Conservation (phyloP, 2,329 filamentous ascomycete genomes). For the Neophaeococcomyces aloes region DNA sequence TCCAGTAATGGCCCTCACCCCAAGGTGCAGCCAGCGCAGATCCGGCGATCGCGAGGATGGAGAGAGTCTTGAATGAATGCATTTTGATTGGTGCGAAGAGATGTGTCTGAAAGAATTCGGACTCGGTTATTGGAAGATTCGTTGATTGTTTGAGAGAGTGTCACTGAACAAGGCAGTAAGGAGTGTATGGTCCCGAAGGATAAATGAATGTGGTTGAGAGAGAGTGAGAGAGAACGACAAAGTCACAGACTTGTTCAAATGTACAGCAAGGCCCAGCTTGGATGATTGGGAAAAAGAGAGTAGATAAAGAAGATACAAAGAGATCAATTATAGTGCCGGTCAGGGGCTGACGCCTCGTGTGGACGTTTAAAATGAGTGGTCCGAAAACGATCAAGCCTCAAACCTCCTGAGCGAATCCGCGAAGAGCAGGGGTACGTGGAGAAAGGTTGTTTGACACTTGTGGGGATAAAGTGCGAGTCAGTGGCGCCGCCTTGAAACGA, state of each 20-base stretch:
- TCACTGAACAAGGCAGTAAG: conserved; percentile 10
- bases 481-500: conserved; percentile 7
- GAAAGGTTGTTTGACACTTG: neutral
- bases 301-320: conserved; percentile 6
- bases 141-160: neutral
- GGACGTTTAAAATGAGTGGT: conserved; percentile 2
- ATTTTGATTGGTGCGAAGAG: conserved; percentile 11
- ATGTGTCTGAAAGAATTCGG: conserved; percentile 1
- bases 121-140: conserved; percentile 4
- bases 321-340: conserved; percentile 5
- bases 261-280: conserved; percentile 8
- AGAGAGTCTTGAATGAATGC: conserved; percentile 20
- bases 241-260: conserved; percentile 19
- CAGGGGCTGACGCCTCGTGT: conserved; percentile 5
- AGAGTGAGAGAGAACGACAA: too few species aligned
- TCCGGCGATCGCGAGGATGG: conserved; percentile 24
- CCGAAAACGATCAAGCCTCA: conserved; percentile 6
- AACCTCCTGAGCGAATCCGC: conserved; percentile 4
- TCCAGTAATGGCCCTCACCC: conserved; percentile 4
- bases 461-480: conserved; percentile 1
- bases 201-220: conserved; percentile 14
- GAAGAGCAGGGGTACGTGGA: conserved; percentile 1
- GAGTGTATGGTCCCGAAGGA: conserved; percentile 18
- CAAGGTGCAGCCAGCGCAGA: conserved; percentile 25
- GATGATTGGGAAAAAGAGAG: conserved; percentile 9